These are phyloP conservation scores for Arthroderma sp. DNA, from an alignment of 2,329 filamentous ascomycete genomes.

Conservation along the genomic window DNA sequence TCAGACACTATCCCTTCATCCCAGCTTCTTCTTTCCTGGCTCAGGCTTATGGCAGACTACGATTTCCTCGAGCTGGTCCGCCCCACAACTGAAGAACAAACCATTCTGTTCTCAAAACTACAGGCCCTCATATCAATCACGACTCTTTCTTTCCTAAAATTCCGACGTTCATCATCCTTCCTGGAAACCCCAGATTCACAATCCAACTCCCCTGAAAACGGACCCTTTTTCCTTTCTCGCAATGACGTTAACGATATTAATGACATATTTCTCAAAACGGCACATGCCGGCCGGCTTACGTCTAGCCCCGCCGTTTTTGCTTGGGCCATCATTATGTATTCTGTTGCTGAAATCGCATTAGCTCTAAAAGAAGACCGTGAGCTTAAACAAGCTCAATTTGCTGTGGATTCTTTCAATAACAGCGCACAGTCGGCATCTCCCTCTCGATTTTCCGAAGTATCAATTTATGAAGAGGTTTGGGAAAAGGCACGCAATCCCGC, in stretches of 20 bases:
- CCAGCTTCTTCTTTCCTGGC: constrained; percentile 55
- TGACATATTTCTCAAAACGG: constrained; percentile 51
- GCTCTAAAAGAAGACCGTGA: constrained; percentile 45
- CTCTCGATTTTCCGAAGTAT: constrained; percentile 22
- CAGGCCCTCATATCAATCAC: constrained; percentile 58
- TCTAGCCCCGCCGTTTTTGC: constrained; percentile 64
- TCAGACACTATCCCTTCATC: constrained; percentile 45
- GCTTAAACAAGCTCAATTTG: constrained; percentile 28
- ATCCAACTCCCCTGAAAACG: constrained; percentile 13
- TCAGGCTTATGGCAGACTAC: constrained; percentile 54
- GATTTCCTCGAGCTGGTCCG: constrained; percentile 56
- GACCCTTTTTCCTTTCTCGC: constrained; percentile 55
- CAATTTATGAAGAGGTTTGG: constrained; percentile 36
- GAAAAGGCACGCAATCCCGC: constrained; percentile 30
- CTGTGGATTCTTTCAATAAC: constrained; percentile 28
- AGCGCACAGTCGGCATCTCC: constrained; percentile 21
- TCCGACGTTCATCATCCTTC: constrained; percentile 46
- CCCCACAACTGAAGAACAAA: constrained; percentile 29
- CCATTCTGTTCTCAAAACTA: constrained; percentile 39
- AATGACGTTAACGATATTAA: constrained; percentile 61
- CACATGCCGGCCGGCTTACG: constrained; percentile 43
- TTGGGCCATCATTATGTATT: constrained; percentile 65
- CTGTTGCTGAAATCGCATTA: constrained; percentile 52
- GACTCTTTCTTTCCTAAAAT: constrained; percentile 59
- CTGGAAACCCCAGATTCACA: constrained; percentile 22